Conservation (phyloP, 208 protist species). For the Porcisia deanei region DNA sequence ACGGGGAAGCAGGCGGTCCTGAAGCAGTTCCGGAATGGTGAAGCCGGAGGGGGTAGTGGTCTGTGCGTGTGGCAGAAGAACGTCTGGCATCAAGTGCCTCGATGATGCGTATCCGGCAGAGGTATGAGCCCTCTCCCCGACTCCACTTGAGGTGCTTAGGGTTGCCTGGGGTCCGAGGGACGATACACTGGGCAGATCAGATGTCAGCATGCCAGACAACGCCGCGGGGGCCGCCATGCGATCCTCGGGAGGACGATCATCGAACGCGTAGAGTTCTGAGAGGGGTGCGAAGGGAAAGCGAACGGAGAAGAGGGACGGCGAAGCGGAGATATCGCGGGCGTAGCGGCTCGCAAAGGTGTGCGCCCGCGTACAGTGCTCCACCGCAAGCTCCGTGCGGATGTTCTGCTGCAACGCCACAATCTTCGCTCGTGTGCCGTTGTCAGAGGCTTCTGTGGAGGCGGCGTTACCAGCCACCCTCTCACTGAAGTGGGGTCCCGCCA, state of each 20-base stretch:
- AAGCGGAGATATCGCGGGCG: conserved; percentile 18
- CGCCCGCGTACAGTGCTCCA: conserved; percentile 1
- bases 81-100: conserved; percentile 6
- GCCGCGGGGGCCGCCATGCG: not conserved
- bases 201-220: not conserved
- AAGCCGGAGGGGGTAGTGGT: conserved; percentile 14
- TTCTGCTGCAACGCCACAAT: conserved; percentile 3
- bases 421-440: not conserved
- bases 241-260: not conserved
- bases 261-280: conserved; percentile 13
- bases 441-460: not conserved
- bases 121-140: not conserved
- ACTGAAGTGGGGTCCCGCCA: not conserved
- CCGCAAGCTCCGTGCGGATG: conserved; percentile 13
- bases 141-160: not conserved
- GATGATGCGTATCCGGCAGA: not conserved
- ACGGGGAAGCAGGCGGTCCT: conserved; percentile 24
- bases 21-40: conserved; percentile 26
- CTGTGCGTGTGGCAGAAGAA: conserved; percentile 21
- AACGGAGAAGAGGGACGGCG: conserved; percentile 29
- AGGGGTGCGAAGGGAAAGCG: conserved; percentile 14
- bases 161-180: not conserved
- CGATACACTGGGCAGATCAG: not conserved
- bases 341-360: conserved; percentile 14
- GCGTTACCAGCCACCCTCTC: not conserved